Evolutionary conservation across 352 stramenopile genomes (phyloP).

Genomic region (Globisporangium abappressorium): DNA sequence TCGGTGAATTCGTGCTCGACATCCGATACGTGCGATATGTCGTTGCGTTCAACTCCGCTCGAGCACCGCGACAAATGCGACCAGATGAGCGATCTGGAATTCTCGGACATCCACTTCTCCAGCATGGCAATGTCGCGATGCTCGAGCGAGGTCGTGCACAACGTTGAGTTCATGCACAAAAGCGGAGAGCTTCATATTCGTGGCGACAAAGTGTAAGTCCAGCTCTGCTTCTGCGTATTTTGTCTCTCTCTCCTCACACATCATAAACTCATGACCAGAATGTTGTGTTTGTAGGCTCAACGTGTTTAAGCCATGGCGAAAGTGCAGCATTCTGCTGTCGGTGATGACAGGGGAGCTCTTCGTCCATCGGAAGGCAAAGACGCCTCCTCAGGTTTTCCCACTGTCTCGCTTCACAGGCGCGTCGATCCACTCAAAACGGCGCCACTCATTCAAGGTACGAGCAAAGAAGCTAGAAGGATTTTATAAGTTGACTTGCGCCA

Average conservation of each 20-base stretch:
- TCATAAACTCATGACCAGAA: not conserved
- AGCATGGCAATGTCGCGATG: conserved; percentile 27
- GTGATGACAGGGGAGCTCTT: conserved; percentile 26
- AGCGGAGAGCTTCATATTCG: conserved; percentile 25
- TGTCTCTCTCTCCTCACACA: not conserved
- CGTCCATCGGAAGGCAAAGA: conserved; percentile 25
- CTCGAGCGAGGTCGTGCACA: conserved; percentile 17
- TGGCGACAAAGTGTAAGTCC: conserved; percentile 21
- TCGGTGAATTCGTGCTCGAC: conserved; percentile 15
- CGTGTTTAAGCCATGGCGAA: conserved; percentile 25
- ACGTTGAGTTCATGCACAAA: conserved; percentile 22
- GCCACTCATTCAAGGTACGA: conserved; percentile 24
- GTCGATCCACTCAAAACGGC: conserved; percentile 21
- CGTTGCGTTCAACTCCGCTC: not conserved
- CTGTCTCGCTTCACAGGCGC: conserved; percentile 27
- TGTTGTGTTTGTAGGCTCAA: conserved; percentile 14
- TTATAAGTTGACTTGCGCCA: not conserved
- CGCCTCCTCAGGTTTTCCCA: conserved; percentile 14
- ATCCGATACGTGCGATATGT: conserved; percentile 11
- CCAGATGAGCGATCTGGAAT: not conserved
- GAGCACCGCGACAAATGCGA: not conserved
- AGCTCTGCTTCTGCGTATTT: not conserved
- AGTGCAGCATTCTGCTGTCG: conserved; percentile 26
- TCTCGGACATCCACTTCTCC: conserved; percentile 13
- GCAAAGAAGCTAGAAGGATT: not conserved